These are phyloP conservation scores for Fonsecaea pugnacius DNA, from an alignment of 2,329 filamentous ascomycete species.

Conservation along the genomic window DNA sequence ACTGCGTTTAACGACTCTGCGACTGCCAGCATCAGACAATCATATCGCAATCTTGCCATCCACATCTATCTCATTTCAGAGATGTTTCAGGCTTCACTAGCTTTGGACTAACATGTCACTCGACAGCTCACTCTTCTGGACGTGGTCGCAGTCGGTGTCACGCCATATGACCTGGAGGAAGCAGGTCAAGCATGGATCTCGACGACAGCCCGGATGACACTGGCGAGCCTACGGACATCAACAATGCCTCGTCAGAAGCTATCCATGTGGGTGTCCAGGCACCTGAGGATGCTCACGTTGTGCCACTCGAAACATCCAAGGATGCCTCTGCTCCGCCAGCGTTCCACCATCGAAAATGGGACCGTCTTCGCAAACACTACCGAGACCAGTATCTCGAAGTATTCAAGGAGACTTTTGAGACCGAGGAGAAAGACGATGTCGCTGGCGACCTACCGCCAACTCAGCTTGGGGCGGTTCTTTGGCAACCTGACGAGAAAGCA, in stretches of 20 bases:
- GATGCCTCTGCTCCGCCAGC: background rate
- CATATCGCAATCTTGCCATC: background rate
- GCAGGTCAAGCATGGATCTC: conserved; percentile 18
- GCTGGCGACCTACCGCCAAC: conserved; percentile 31
- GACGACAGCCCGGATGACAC: conserved; percentile 23
- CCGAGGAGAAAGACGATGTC: conserved; percentile 39
- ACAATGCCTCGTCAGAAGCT: background rate
- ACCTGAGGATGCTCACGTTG: background rate
- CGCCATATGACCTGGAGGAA: conserved; percentile 21
- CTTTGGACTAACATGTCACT: conserved; percentile 1
- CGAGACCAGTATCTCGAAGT: conserved; percentile 56
- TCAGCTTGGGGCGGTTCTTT: conserved; percentile 71
- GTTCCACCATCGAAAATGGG: conserved; percentile 32
- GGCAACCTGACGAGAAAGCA: conserved; percentile 73
- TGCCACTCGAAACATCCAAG: background rate
- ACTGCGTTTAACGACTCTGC: background rate
- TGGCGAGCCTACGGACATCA: background rate
- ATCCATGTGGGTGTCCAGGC: background rate
- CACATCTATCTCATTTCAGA: background rate
- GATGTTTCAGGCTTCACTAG: background rate
- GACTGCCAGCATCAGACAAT: background rate
- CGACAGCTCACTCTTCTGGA: background rate
- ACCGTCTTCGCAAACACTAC: conserved; percentile 42
- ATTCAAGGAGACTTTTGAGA: conserved; percentile 61
- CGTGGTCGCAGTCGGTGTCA: background rate